Percentiles rank a stretch among this genome's conserved stretches.
These are phyloP conservation scores for Beta corolliflora DNA, from an alignment of 179 eudicot species.

Conservation along the genomic window DNA sequence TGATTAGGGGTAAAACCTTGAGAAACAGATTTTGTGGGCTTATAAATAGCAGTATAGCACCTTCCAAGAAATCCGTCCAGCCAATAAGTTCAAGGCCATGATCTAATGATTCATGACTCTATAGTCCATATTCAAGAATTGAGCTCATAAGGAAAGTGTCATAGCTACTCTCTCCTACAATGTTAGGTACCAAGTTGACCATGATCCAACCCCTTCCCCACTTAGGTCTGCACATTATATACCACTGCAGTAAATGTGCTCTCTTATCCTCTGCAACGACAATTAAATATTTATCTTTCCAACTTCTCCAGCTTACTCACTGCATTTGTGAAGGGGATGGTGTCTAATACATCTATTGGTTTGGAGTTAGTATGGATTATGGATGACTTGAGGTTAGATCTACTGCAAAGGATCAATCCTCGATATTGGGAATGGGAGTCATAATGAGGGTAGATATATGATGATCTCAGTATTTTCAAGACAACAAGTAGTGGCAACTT, in stretches of 20 bases:
- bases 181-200: not conserved
- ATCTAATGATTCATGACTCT: not conserved
- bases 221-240: not conserved
- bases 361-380: not conserved
- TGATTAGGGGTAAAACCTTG: not conserved
- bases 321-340: not conserved
- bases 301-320: not conserved
- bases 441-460: not conserved
- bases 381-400: not conserved
- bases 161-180: not conserved
- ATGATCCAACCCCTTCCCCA: not conserved
- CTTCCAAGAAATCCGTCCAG: not conserved
- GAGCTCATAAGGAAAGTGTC: not conserved
- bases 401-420: not conserved
- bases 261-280: not conserved
- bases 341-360: not conserved
- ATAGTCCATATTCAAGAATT: too few relatives aligned
- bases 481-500: not conserved
- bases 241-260: not conserved
- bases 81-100: not conserved
- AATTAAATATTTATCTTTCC: not conserved
- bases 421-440: not conserved
- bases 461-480: not conserved
- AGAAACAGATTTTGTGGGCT: not conserved
- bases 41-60: not conserved